A percentile compares a stretch with the other conserved stretches of the same genome.
phyloP scores from a whole-genome alignment of 495 filamentous ascomycete genomes.

The Xylaria acuta region DNA sequence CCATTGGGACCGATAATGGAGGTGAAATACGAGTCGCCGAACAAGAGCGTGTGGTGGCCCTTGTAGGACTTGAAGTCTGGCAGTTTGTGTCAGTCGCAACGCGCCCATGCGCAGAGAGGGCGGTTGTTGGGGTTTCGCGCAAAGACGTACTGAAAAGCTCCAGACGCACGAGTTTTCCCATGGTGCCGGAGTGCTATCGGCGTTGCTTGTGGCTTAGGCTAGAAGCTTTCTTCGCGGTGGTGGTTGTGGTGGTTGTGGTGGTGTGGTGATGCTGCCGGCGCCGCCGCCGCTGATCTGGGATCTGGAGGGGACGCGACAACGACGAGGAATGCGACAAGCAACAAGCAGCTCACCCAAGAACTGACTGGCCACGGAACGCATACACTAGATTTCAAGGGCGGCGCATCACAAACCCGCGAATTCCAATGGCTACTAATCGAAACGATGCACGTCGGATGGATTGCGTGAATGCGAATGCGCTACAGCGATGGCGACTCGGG shows the following conservation, averaged over 20 bases:
- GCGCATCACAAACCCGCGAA: constrained; percentile 14
- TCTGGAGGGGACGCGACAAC: constrained; percentile 18
- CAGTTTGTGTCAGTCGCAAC: constrained; percentile 36
- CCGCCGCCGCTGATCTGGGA: background rate
- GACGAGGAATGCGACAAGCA: constrained; percentile 25
- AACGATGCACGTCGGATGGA: background rate
- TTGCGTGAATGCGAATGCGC: constrained; percentile 10
- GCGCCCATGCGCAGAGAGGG: constrained; percentile 12
- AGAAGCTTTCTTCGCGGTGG: constrained; percentile 1
- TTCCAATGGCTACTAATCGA: background rate
- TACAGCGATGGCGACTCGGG: background rate
- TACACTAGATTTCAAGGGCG: background rate
- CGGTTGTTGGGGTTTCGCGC: constrained; percentile 20
- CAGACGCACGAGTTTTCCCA: constrained; percentile 89
- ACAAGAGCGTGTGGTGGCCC: constrained; percentile 88
- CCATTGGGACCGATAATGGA: constrained; percentile 99
- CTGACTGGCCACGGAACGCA: constrained; percentile 14
- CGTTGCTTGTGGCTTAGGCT: constrained; percentile 19
- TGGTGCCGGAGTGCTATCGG: constrained; percentile 38
- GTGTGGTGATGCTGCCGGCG: background rate
- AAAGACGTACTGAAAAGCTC: constrained; percentile 84
- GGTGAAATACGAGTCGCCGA: constrained; percentile 98
- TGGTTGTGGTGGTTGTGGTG: constrained; percentile 5
- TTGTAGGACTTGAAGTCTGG: constrained; percentile 99
- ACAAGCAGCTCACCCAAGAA: constrained; percentile 13